phyloP scores from a whole-genome alignment of 2,329 filamentous ascomycete genomes.

The Rhinocladiella similis region DNA sequence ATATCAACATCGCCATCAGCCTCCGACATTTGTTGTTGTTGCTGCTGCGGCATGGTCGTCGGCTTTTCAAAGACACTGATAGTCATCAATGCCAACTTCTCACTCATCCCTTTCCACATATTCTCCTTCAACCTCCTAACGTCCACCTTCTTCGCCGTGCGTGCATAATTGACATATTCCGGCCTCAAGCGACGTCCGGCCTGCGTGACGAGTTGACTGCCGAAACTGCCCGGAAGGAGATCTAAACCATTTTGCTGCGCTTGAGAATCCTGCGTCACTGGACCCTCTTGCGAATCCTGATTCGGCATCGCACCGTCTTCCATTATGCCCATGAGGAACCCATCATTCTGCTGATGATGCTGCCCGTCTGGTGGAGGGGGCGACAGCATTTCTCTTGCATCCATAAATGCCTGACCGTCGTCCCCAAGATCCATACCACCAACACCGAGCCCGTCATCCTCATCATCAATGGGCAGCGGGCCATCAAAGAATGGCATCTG shows the following conservation, averaged over 20 bases:
- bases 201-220: slow-evolving; percentile 63
- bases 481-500: slow-evolving; percentile 44
- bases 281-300: no score
- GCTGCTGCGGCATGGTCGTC: slow-evolving; percentile 33
- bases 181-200: slow-evolving; percentile 58
- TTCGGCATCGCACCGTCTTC: no score
- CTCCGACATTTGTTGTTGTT: slow-evolving; percentile 32
- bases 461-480: slow-evolving; percentile 46
- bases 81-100: slow-evolving; percentile 37
- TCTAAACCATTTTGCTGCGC: slow-evolving; percentile 18
- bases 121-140: slow-evolving; percentile 64
- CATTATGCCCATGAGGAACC: neutral
- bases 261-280: neutral
- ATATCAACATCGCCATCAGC: slow-evolving; percentile 27
- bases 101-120: slow-evolving; percentile 64
- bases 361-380: slow-evolving; percentile 34
- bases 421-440: slow-evolving; percentile 14
- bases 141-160: slow-evolving; percentile 67
- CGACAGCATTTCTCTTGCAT: slow-evolving; percentile 50
- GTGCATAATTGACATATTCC: slow-evolving; percentile 66
- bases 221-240: slow-evolving; percentile 57
- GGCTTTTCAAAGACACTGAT: slow-evolving; percentile 35
- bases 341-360: slow-evolving; percentile 3
- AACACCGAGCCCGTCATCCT: slow-evolving; percentile 37
- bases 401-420: slow-evolving; percentile 43